Evolutionary conservation across 1,284 basidiomycete genomes (phyloP), one percentile per base, ranked within the genome.

Genomic region (Macrocystidia cucumis): DNA sequence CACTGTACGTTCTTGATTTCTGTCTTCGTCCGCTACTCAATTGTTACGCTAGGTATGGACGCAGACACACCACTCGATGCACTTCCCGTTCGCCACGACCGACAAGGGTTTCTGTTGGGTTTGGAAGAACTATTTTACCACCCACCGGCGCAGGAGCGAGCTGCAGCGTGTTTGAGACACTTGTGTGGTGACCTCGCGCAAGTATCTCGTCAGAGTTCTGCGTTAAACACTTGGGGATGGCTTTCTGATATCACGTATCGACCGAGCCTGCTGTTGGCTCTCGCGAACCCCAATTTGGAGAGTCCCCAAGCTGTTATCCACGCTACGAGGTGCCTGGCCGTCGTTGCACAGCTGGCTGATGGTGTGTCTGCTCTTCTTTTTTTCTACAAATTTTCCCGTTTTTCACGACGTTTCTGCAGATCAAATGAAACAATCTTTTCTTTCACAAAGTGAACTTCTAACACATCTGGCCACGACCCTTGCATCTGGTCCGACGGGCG

Each of bases 61-160:
- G 8, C 25, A 9, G 35, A 37, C 9, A 19, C 29, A 16, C 18
- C 28, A 11, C 28, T 32, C 9, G 28, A 31, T 11, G 22, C 18
- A 17, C 9, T 37, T 8, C 35, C 35, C 12, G 22, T 32, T 20
- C 21, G 35, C n/a, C 29, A 37, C 21, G 35, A 37, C 29, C 16
- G 35, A 28, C 35, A 37, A 21, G 29, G 28, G 12, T 32, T 37
- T 14, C 29, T 37, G 7, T 14, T 30, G 5, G 20, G 16, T 9
- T 20, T 37, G 4, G 35, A 37, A 32, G 27, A 37, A 9, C 18
- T 37, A n/a, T 23, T 32, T 8, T 13, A 30, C 9, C 13, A 37
- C 5, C 18, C 29, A 7, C 28, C 14, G 6, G 18, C 35, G 7
- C 29, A 32, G 20, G 4, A 37, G 17, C 14, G 19, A 16, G 29